Conservation (phyloP, 2,329 filamentous ascomycete species). For the Penicillium capsulatum region DNA sequence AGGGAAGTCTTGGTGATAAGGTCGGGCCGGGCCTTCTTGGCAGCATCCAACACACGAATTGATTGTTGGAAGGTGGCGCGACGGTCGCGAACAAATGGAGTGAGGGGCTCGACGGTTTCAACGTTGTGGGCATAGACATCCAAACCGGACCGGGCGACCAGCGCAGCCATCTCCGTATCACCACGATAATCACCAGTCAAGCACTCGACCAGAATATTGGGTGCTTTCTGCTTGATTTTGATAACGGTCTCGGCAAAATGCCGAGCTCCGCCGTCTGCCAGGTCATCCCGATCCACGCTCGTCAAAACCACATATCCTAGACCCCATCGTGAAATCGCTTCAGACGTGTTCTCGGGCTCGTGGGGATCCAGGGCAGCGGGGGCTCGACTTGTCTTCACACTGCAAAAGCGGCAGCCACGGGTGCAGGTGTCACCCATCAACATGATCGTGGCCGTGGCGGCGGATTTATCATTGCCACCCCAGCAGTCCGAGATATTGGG, state of each 20-base stretch:
- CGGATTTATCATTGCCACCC: slow-evolving; percentile 82
- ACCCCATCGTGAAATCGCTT: slow-evolving; percentile 88
- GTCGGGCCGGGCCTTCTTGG: slow-evolving; percentile 69
- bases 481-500: slow-evolving; percentile 98
- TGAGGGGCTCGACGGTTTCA: slow-evolving; percentile 88
- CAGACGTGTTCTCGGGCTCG: slow-evolving; percentile 94
- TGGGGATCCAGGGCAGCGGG: slow-evolving; percentile 84
- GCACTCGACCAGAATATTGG: slow-evolving; percentile 44
- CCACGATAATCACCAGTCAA: slow-evolving; percentile 77
- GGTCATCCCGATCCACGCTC: slow-evolving; percentile 86
- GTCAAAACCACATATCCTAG: slow-evolving; percentile 94
- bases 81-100: slow-evolving; percentile 83
- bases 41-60: slow-evolving; percentile 71
- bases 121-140: slow-evolving; percentile 98
- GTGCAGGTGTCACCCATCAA: slow-evolving; percentile 99
- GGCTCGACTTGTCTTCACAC: slow-evolving; percentile 78
- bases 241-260: slow-evolving; percentile 94
- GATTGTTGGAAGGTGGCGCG: slow-evolving; percentile 86
- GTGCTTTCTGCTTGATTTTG: slow-evolving; percentile 77
- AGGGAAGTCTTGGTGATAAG: slow-evolving; percentile 98
- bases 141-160: slow-evolving; percentile 81
- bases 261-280: slow-evolving; percentile 78
- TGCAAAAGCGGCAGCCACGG: slow-evolving; percentile 92
- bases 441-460: slow-evolving; percentile 98
- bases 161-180: slow-evolving; percentile 76